These are phyloP conservation scores for Saitozyma sp. DNA, from an alignment of 768 basidiomycete species.

Conservation along the genomic window DNA sequence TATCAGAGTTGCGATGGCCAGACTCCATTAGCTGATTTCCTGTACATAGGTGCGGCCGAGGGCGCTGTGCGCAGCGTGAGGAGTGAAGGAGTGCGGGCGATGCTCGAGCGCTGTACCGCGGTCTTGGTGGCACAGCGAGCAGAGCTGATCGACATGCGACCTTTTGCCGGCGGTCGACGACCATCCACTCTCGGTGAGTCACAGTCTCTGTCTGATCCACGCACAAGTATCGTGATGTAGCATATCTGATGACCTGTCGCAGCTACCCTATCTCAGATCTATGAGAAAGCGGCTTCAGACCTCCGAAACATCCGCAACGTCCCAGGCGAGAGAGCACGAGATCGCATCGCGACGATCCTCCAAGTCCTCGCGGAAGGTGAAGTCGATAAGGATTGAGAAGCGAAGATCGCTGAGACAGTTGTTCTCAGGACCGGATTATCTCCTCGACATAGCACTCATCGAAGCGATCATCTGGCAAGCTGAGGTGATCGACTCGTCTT, in stretches of 20 bases:
- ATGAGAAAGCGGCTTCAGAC: slow-evolving; percentile 11
- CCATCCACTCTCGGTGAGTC: slow-evolving; percentile 29
- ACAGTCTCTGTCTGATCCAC: too few relatives aligned
- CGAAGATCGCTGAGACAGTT: not conserved
- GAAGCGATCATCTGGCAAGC: slow-evolving; percentile 33
- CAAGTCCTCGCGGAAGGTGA: slow-evolving; percentile 3
- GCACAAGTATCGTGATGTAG: too few relatives aligned
- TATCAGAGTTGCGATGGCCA: too few relatives aligned
- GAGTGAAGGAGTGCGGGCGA: too few relatives aligned
- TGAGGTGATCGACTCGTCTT: slow-evolving; percentile 27
- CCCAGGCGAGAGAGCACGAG: too few relatives aligned
- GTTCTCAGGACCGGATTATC: slow-evolving; percentile 37
- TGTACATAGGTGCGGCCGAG: too few relatives aligned
- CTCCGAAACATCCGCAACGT: too few relatives aligned
- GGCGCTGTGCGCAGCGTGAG: too few relatives aligned
- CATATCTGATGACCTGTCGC: not conserved
- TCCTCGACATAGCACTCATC: slow-evolving; percentile 37
- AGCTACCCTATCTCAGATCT: slow-evolving; percentile 28
- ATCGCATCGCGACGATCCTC: not conserved
- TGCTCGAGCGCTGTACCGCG: slow-evolving; percentile 12
- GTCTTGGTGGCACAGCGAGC: slow-evolving; percentile 34
- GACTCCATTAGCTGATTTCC: too few relatives aligned
- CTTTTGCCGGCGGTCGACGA: slow-evolving; percentile 15
- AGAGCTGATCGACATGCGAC: slow-evolving; percentile 23
- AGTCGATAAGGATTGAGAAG: not conserved